Conservation (phyloP, 495 filamentous ascomycete species). For the Cladorrhinum samala region DNA sequence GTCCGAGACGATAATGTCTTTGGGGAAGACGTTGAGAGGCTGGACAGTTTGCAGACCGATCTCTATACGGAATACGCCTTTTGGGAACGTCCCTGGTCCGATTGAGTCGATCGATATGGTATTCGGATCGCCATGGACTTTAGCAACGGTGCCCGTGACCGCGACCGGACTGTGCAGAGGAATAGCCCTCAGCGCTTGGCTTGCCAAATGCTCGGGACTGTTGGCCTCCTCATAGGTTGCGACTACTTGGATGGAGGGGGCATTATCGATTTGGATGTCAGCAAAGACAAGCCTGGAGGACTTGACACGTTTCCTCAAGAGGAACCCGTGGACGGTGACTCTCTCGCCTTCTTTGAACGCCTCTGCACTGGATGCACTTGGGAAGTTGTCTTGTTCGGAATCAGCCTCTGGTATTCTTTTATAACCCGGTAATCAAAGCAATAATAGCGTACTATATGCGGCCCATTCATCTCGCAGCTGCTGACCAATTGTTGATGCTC, state of each 20-base stretch:
- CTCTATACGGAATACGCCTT: slow-evolving; percentile 17
- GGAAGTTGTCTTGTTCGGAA: slow-evolving; percentile 44
- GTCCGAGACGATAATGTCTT: slow-evolving; percentile 65
- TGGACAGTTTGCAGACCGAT: slow-evolving; percentile 52
- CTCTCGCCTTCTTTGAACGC: slow-evolving; percentile 36
- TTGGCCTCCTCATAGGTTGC: slow-evolving; percentile 21
- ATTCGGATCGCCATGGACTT: not conserved
- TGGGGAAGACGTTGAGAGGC: slow-evolving; percentile 67
- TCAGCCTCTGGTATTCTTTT: not conserved
- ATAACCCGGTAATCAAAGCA: not conserved
- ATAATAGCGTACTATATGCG: slow-evolving; percentile 23
- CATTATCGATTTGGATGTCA: slow-evolving; percentile 41
- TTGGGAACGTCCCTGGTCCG: slow-evolving; percentile 6
- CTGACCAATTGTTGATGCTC: slow-evolving; percentile 4
- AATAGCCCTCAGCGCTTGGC: slow-evolving; percentile 27
- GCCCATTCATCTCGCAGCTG: slow-evolving; percentile 26
- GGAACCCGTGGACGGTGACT: slow-evolving; percentile 66
- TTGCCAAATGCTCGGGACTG: slow-evolving; percentile 17
- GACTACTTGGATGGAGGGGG: slow-evolving; percentile 31
- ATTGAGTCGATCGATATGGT: not conserved
- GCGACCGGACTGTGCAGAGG: slow-evolving; percentile 36
- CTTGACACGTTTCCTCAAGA: slow-evolving; percentile 56
- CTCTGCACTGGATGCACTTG: slow-evolving; percentile 35
- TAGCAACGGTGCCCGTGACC: slow-evolving; percentile 27
- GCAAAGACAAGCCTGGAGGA: slow-evolving; percentile 64